A percentile compares a stretch with the other conserved stretches of the same genome.
These are phyloP conservation scores for Russula lepida DNA, from an alignment of 768 basidiomycete genomes.

Conservation along the genomic window DNA sequence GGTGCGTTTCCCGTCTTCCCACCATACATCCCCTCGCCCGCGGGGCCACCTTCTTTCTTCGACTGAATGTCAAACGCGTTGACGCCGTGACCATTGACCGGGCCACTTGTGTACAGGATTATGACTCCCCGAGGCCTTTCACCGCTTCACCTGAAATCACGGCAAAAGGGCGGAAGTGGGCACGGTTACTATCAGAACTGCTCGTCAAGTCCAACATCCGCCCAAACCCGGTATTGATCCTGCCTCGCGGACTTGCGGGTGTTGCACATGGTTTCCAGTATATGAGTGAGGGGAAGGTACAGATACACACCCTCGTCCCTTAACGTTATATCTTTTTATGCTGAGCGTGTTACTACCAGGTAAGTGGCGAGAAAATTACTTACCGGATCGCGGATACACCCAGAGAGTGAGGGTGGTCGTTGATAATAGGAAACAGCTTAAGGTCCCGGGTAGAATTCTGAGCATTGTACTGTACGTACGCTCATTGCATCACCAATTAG, in stretches of 20 bases:
- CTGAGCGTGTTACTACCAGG: not conserved
- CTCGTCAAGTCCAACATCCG: slow-evolving; percentile 7
- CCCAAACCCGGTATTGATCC: slow-evolving; percentile 8
- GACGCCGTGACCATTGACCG: too few species aligned
- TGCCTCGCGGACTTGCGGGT: slow-evolving; percentile 15
- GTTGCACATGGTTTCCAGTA: slow-evolving; percentile 13
- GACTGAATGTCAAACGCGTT: not conserved
- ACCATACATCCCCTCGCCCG: too few species aligned
- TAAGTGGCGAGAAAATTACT: slow-evolving; percentile 14
- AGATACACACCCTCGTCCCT: not conserved
- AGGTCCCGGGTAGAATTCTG: not conserved
- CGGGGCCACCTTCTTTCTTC: not conserved
- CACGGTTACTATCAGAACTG: slow-evolving; percentile 4
- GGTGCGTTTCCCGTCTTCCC: not conserved
- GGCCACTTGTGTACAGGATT: not conserved
- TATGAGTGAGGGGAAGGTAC: slow-evolving; percentile 18
- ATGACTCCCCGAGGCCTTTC: slow-evolving; percentile 2
- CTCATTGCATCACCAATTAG: not conserved
- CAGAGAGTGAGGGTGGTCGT: not conserved
- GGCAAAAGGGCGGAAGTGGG: not conserved
- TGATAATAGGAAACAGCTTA: not conserved
- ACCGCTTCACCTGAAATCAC: not conserved
- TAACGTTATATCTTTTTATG: not conserved
- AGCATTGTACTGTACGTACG: not conserved
- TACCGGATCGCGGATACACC: slow-evolving; percentile 14